phyloP scores from a whole-genome alignment of 805 yeast species.

The Sungouiozyma intestinalis region DNA sequence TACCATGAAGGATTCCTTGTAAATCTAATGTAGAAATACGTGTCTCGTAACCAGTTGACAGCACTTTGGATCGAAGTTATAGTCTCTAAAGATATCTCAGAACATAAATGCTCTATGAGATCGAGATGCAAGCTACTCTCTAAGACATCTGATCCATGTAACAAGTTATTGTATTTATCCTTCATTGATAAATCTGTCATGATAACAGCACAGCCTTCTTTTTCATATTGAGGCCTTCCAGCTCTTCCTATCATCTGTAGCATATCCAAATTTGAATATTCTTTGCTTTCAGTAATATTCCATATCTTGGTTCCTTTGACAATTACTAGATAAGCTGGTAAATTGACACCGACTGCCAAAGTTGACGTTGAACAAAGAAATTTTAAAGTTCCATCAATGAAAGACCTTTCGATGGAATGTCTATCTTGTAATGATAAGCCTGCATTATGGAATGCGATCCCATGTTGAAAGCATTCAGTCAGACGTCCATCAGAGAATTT shows the following conservation, averaged over 20 bases:
- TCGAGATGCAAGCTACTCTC: constrained; percentile 38
- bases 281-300: constrained; percentile 38
- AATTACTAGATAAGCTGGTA: constrained; percentile 50
- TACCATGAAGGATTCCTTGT: constrained; percentile 33
- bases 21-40: constrained; percentile 40
- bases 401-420: constrained; percentile 34
- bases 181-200: constrained; percentile 33
- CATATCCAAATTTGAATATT: constrained; percentile 45
- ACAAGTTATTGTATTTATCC: constrained; percentile 32
- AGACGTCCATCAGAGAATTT: constrained; percentile 7
- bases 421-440: constrained; percentile 43
- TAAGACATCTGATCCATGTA: constrained; percentile 34
- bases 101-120: constrained; percentile 33
- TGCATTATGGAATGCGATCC: constrained; percentile 50
- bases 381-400: constrained; percentile 33
- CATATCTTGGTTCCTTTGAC: constrained; percentile 57
- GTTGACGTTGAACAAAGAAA: constrained; percentile 50
- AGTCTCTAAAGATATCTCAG: constrained; percentile 36
- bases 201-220: constrained; percentile 37
- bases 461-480: constrained; percentile 17
- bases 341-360: constrained; percentile 49
- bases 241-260: constrained; percentile 60
- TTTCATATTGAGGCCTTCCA: constrained; percentile 50
- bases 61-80: constrained; percentile 32
- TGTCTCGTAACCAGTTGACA: constrained; percentile 37